These are phyloP conservation scores for Phlebopus sp. DNA, from an alignment of 1,284 basidiomycete species.

Conservation along the genomic window DNA sequence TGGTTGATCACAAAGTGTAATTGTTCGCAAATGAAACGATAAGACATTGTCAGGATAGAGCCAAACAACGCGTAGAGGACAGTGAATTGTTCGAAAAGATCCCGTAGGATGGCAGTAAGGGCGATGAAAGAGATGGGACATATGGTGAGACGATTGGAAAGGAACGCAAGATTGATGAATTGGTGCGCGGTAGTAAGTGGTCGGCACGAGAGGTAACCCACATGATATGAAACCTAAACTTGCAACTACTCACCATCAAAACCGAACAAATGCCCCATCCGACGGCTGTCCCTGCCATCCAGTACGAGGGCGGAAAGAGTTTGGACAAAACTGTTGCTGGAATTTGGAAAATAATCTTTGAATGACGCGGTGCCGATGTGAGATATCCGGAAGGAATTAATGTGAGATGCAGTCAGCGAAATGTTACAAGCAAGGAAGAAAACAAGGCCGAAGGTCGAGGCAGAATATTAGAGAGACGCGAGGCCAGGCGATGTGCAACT, in stretches of 20 bases:
- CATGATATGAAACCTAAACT: too few relatives aligned
- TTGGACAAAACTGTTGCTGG: constrained; percentile 66
- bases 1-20: too few relatives aligned
- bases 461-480: too few relatives aligned
- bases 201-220: too few relatives aligned
- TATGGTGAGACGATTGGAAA: too few relatives aligned
- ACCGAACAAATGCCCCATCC: constrained; percentile 74
- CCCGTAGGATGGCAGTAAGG: background rate
- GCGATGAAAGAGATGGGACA: background rate
- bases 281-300: constrained; percentile 61
- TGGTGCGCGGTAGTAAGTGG: too few relatives aligned
- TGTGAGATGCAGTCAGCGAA: constrained; percentile 1
- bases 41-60: background rate
- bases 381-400: background rate
- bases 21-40: background rate
- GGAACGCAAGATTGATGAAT: too few relatives aligned
- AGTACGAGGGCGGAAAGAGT: constrained; percentile 61
- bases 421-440: background rate
- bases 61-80: too few relatives aligned
- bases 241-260: constrained; percentile 48
- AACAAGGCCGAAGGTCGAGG: too few relatives aligned
- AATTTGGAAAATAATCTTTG: constrained; percentile 67
- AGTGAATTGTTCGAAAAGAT: background rate
- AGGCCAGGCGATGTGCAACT: too few relatives aligned
- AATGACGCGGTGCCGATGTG: background rate